Evolutionary conservation across 441 rosid genomes (phyloP).

Genomic region (Aleurites moluccanus): DNA sequence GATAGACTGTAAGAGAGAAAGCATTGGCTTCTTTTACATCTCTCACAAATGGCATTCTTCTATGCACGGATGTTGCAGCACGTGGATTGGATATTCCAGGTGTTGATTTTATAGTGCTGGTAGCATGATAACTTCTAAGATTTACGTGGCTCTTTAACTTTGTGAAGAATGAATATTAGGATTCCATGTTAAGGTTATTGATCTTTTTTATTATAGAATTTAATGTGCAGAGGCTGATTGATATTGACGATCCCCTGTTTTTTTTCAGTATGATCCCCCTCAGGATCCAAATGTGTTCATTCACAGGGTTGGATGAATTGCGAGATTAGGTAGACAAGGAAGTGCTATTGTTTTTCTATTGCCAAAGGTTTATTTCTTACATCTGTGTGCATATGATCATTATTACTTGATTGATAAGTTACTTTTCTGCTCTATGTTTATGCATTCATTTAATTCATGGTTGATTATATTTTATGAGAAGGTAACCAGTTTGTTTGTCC

Average conservation of each 20-base stretch:
- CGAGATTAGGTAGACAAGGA: slow-evolving; percentile 87
- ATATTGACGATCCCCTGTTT: slow-evolving; percentile 15
- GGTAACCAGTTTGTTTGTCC: slow-evolving; percentile 13
- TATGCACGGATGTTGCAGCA: slow-evolving; percentile 96
- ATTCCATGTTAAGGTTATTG: neutral
- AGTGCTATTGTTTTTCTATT: slow-evolving; percentile 62
- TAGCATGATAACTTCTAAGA: slow-evolving; percentile 23
- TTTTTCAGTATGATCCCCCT: slow-evolving; percentile 83
- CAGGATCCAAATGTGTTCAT: slow-evolving; percentile 81
- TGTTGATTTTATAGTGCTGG: slow-evolving; percentile 92
- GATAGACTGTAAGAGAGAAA: slow-evolving; percentile 72
- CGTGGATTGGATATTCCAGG: slow-evolving; percentile 97
- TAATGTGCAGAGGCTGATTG: slow-evolving; percentile 8
- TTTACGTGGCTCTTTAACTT: neutral
- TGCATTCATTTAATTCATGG: neutral
- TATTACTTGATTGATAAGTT: neutral
- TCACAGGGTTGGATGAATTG: slow-evolving; percentile 93
- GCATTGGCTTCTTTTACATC: slow-evolving; percentile 77
- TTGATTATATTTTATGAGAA: neutral
- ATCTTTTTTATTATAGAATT: neutral
- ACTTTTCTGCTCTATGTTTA: slow-evolving; percentile 12
- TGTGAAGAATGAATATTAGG: neutral
- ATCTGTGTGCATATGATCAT: neutral
- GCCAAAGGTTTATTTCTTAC: slow-evolving; percentile 55
- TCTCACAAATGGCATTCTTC: slow-evolving; percentile 70